Evolutionary conservation across 2,329 filamentous ascomycete species (phyloP).

Genomic region (Aureobasidium subglaciale): DNA sequence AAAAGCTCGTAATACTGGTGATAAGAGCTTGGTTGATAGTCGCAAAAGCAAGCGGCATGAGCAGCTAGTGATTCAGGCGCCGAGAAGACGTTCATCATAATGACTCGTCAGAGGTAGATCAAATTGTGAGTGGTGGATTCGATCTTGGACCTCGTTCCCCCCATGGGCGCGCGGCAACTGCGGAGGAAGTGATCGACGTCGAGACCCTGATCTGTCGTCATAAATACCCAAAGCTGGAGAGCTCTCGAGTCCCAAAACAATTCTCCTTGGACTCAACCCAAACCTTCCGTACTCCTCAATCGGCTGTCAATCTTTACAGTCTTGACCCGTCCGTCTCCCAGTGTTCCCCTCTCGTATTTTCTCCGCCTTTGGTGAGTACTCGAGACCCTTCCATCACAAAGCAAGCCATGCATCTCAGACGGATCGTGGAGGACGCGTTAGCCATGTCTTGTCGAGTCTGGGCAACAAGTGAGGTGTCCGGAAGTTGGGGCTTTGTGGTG

Average conservation of each 20-base stretch:
- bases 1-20: neutral
- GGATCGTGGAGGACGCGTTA: neutral
- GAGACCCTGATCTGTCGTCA: neutral
- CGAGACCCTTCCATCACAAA: neutral
- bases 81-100: neutral
- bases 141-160: neutral
- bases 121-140: no score
- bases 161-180: neutral
- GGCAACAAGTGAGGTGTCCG: neutral
- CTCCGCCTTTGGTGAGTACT: neutral
- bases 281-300: neutral
- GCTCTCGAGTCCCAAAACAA: conserved; percentile 9
- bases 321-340: neutral
- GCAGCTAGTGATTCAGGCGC: neutral
- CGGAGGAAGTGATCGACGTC: neutral
- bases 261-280: neutral
- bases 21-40: neutral
- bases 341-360: neutral
- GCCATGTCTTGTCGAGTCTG: neutral
- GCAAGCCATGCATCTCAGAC: neutral
- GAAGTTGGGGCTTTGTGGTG: no score
- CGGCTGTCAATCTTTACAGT: neutral
- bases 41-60: neutral
- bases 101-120: neutral
- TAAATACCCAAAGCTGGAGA: neutral